Evolutionary conservation across 2,329 filamentous ascomycete genomes (phyloP).

Genomic region (Bretziella fagacearum): DNA sequence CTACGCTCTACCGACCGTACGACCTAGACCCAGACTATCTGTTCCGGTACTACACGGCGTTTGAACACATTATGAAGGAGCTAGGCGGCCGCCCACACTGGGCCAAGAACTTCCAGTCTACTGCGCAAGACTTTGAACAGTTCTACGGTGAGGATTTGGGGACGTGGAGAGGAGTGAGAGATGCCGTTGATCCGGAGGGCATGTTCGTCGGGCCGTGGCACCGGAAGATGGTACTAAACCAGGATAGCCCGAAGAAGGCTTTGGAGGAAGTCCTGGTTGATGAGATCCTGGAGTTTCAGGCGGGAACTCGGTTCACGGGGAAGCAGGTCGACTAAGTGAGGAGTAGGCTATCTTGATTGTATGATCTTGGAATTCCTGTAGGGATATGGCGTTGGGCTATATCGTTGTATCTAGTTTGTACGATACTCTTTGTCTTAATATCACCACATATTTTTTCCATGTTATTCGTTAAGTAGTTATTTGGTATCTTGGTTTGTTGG

Average conservation of each 20-base stretch:
- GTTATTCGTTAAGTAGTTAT: not conserved
- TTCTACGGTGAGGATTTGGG: slow-evolving; percentile 55
- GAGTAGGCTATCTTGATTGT: not conserved
- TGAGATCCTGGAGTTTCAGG: slow-evolving; percentile 3
- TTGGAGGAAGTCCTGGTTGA: slow-evolving; percentile 17
- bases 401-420: not conserved
- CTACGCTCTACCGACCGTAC: slow-evolving; percentile 76
- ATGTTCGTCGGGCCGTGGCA: slow-evolving; percentile 92
- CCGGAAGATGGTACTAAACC: slow-evolving; percentile 43
- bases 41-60: slow-evolving; percentile 68
- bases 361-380: not conserved
- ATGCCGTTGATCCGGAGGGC: slow-evolving; percentile 58
- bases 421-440: not conserved
- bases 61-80: slow-evolving; percentile 81
- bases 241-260: slow-evolving; percentile 20
- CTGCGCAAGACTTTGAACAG: slow-evolving; percentile 40
- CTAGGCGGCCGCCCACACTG: slow-evolving; percentile 71
- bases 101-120: slow-evolving; percentile 72
- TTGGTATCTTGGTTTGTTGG: not conserved
- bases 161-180: slow-evolving; percentile 50
- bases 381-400: not conserved
- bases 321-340: slow-evolving; percentile 7
- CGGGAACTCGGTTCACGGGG: slow-evolving; percentile 8
- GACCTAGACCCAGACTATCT: slow-evolving; percentile 58
- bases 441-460: not conserved